Conservation (phyloP, 1,284 basidiomycete genomes). For the Moniliophthora roreri region DNA sequence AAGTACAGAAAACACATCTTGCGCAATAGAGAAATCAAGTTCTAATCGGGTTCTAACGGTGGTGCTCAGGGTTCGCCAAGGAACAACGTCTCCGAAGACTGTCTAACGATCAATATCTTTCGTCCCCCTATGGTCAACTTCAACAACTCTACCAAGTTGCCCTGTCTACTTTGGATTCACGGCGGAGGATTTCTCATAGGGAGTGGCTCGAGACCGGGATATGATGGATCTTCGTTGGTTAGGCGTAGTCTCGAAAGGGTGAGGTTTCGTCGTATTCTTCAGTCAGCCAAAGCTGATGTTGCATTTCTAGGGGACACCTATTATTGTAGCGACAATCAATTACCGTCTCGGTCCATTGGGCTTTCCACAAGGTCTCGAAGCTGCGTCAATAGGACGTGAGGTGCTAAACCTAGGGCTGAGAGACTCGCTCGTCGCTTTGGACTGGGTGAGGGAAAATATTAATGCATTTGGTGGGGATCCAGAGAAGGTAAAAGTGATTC, state of each 20-base stretch:
- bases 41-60: background rate
- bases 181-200: slow-evolving; percentile 6
- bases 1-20: too few relatives aligned
- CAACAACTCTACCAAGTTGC: background rate
- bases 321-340: slow-evolving; percentile 60
- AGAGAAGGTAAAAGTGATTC: too few relatives aligned
- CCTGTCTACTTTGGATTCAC: slow-evolving; percentile 4
- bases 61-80: background rate
- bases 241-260: background rate
- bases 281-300: background rate
- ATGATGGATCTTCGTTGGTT: background rate
- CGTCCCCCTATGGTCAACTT: background rate
- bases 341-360: slow-evolving; percentile 6
- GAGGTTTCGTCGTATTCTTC: background rate
- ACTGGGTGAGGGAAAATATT: slow-evolving; percentile 9
- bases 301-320: slow-evolving; percentile 40
- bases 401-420: background rate
- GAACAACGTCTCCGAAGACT: background rate
- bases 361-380: slow-evolving; percentile 33
- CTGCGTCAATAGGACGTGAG: slow-evolving; percentile 12
- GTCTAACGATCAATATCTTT: background rate
- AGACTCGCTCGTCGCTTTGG: background rate
- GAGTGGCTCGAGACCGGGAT: background rate
- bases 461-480: too few relatives aligned
- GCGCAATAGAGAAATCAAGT: too few relatives aligned